Base-by-base conservation (phyloP, 108 stramenopile genomes). In the Conticribra weissflogii region DNA sequence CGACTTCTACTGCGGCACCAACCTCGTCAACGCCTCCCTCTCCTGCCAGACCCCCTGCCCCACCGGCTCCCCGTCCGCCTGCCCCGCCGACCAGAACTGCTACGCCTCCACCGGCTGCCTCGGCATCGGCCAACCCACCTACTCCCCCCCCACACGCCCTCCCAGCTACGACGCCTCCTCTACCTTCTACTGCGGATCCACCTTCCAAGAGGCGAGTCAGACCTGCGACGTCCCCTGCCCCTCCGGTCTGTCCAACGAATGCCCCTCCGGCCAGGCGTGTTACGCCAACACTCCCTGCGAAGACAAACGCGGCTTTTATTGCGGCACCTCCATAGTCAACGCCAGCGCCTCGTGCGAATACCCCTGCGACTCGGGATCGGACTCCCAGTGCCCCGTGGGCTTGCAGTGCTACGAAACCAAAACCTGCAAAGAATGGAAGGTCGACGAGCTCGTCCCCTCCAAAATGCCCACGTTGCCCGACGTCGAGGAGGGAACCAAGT, bases 61-160 rank as follows among this genome's bases (percentile, higher is more conserved):
- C 33, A 65, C 74, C 9, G 93, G 90, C 48, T 73, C 73, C 23
- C 69, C 88, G 15, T 53, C 70, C 7, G 86, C 85, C 25, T 94
- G 93, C 78, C 93, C 93, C 2, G 71, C 73, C 41, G 82, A 71
- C 27, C 66, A 85, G 54, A 86, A 66, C 33, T 95, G 93, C 61
- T 92, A 85, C 71, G 90, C 93, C 32, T 86, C 91, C 64, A 92
- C 90, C 0, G 83, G 90, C 0, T 91, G 93, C 71, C 80, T 83
- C 61, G 49, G 30, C 22, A 51, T 48, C 21, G 71, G 54, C 14
- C 54, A 68, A 17, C 36, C 71, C 14, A 49, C 58, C 23, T 16
- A 47, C 34, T 19, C 28, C n/a, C 36, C 63, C 5, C 63, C 72
- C 23, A 62, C 79, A 8, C 63, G 55, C 36, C 49, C 72, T 14